phyloP scores from a whole-genome alignment of 2,329 filamentous ascomycete genomes.

The Talaromyces atroroseus region DNA sequence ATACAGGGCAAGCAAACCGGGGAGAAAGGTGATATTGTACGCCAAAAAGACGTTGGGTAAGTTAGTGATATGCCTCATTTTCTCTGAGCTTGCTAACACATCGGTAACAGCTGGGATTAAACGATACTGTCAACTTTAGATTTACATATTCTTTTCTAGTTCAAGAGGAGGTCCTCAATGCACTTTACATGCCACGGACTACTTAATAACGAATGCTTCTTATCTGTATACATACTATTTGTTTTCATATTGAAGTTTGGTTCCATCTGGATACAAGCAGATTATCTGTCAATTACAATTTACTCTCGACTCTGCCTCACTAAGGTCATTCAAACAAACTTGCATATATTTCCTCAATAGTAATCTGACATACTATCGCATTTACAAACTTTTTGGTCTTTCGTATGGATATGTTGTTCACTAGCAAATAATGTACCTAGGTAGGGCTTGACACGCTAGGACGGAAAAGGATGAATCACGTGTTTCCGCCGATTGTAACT shows the following conservation, averaged over 20 bases:
- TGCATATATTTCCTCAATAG: not conserved
- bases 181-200: not conserved
- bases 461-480: slow-evolving; percentile 6
- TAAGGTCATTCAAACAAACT: not conserved
- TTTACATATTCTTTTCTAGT: not conserved
- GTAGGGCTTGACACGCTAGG: slow-evolving; percentile 6
- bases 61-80: slow-evolving; percentile 20
- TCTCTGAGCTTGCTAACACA: slow-evolving; percentile 2
- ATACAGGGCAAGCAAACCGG: slow-evolving; percentile 63
- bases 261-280: not conserved
- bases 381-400: not conserved
- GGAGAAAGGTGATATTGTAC: slow-evolving; percentile 56
- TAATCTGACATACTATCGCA: not conserved
- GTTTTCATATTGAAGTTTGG: slow-evolving; percentile 1
- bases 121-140: not conserved
- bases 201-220: not conserved
- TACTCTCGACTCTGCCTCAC: slow-evolving; percentile 1
- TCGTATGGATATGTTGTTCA: not conserved
- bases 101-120: slow-evolving; percentile 14
- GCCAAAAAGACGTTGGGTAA: slow-evolving; percentile 73
- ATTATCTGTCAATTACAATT: not conserved
- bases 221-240: slow-evolving; percentile 9
- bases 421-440: not conserved
- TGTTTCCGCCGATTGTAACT: not conserved
- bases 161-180: not conserved